phyloP scores from a whole-genome alignment of 768 basidiomycete species.

The Mycena venus region DNA sequence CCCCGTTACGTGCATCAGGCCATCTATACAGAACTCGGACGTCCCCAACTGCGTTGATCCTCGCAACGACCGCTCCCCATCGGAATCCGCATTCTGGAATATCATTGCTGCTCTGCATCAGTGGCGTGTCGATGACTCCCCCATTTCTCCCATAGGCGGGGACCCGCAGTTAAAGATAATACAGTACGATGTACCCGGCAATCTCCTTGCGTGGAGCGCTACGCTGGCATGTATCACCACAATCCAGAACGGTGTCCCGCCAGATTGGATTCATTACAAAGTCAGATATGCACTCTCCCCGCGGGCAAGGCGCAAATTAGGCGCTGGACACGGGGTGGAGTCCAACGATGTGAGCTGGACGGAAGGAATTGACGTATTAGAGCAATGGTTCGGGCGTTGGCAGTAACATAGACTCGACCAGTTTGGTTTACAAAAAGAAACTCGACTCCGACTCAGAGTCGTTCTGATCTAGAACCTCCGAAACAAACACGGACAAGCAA shows the following conservation, averaged over 20 bases:
- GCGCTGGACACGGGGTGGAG: constrained; percentile 8
- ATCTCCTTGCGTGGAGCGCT: constrained; percentile 17
- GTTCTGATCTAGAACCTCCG: no score
- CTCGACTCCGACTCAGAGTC: no score
- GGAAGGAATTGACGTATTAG: not conserved
- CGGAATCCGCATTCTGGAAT: constrained; percentile 25
- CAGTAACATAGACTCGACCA: no score
- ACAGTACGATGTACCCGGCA: not conserved
- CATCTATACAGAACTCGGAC: constrained; percentile 22
- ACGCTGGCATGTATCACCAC: not conserved
- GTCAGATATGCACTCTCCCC: constrained; percentile 10
- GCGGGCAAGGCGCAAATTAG: constrained; percentile 16
- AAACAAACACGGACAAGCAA: not conserved
- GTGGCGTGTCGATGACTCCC: constrained; percentile 13
- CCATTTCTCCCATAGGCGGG: constrained; percentile 23
- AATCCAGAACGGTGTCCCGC: not conserved
- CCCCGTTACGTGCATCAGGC: constrained; percentile 22
- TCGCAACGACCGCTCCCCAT: constrained; percentile 17
- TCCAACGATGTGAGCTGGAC: not conserved
- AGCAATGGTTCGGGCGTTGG: no score
- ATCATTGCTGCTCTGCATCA: not conserved
- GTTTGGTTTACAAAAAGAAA: no score
- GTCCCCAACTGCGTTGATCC: constrained; percentile 1
- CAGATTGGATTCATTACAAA: constrained; percentile 12
- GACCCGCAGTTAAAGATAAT: not conserved